Evolutionary conservation across 306 rosid species (phyloP).

Genomic region (Sindora glabra): DNA sequence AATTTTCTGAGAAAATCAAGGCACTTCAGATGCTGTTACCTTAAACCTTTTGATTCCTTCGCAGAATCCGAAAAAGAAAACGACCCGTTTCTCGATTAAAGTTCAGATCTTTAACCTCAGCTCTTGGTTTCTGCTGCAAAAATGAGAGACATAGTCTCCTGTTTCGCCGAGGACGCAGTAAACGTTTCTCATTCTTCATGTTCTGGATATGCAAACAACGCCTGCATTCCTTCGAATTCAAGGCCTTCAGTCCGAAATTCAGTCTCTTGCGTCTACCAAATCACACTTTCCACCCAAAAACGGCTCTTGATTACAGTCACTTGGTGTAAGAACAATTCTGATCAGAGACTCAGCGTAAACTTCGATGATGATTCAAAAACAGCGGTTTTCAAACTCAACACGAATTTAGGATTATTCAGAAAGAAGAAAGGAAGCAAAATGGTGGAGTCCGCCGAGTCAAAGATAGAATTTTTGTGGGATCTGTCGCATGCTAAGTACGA

Average conservation of each 20-base stretch:
- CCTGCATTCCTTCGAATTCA: constrained; percentile 38
- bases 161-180: constrained; percentile 74
- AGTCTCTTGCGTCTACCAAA: constrained; percentile 54
- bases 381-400: constrained; percentile 58
- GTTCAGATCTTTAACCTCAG: constrained; percentile 20
- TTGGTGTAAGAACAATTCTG: constrained; percentile 54
- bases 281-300: constrained; percentile 40
- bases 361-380: constrained; percentile 30
- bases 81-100: constrained; percentile 12
- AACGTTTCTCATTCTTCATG: constrained; percentile 70
- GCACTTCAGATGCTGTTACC: neutral
- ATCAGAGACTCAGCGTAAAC: constrained; percentile 52
- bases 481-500: constrained; percentile 64
- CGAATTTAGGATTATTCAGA: constrained; percentile 57
- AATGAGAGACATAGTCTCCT: constrained; percentile 79
- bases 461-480: constrained; percentile 71
- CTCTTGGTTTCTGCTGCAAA: neutral
- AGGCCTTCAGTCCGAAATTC: constrained; percentile 57
- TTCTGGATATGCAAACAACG: constrained; percentile 60
- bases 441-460: constrained; percentile 39
- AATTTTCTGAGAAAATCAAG: neutral
- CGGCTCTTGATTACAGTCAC: constrained; percentile 45
- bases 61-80: neutral
- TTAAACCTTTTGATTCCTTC: neutral
- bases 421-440: constrained; percentile 63